Evolutionary conservation across 768 basidiomycete species (phyloP), one percentile per base, ranked within the genome.

Genomic region (Coprinopsis marcescibilis): DNA sequence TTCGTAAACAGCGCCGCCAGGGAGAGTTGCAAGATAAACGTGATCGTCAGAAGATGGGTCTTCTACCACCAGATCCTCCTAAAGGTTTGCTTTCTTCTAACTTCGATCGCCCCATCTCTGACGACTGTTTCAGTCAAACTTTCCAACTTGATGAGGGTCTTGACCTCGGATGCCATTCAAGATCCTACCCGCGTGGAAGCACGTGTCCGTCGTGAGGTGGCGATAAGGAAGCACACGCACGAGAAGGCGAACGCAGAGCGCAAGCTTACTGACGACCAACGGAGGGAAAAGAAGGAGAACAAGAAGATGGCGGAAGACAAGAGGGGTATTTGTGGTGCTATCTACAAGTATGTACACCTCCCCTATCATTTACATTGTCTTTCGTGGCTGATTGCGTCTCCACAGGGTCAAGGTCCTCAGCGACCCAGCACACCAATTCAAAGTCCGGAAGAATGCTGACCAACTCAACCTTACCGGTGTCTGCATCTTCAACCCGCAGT

Each of bases 121-220:
- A 59, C 21, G 33, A 23, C 33, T 49, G 11, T 43, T 27, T 29
- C 11, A 93, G 95, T 99, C 48, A 90, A 92, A 23, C 72, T 99
- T 50, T 80, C 89, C 33, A 99, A 99, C 65, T 65, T 98, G 61
- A 98, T 98, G 94, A 92, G 91, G 60, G 96, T 99, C 13, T 72
- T 99, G 21, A 97, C 96, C 0, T 89, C 89, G 7, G 93, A 97
- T 58, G 95, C 94, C 0, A 85, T 99, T 20, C 89, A 92, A 76
- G 96, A 98, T 61, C 96, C 96, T 0, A 99, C 96, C 2, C 83
- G 93, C 42, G 91, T 99, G 2, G 96, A 99, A 63, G 95, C 95
- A 4, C 85, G 90, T 25, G 94, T 99, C 12, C 76, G 92, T 37
- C 76, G 89, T 26, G 96, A 99, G 63, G 95, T 98, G 23, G 88